Conservation (phyloP, 1,284 basidiomycete genomes). For the Ganoderma lucidum region DNA sequence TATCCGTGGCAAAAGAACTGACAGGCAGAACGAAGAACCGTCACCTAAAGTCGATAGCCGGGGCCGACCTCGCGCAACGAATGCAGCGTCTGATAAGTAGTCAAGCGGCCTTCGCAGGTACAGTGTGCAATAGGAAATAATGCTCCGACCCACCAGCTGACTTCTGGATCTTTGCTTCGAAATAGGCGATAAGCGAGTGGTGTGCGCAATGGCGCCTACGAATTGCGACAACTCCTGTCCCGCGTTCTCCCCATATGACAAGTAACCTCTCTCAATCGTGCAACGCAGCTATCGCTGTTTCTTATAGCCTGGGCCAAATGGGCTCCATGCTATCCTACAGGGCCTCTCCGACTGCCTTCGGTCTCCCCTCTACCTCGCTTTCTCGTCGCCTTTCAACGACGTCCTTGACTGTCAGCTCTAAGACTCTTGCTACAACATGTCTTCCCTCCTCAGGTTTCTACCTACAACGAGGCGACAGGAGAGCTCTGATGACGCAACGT, state of each 20-base stretch:
- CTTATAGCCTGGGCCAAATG: conserved; percentile 5
- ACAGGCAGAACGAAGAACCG: background rate
- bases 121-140: background rate
- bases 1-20: background rate
- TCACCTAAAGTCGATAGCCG: background rate
- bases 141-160: background rate
- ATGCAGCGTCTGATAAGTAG: background rate
- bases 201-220: conserved; percentile 11
- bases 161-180: background rate
- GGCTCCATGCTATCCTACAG: background rate
- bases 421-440: conserved; percentile 13
- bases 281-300: background rate
- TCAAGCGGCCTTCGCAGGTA: conserved; percentile 1
- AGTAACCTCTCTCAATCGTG: background rate
- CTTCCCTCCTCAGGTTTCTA: conserved; percentile 21
- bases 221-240: conserved; percentile 10
- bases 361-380: background rate
- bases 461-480: conserved; percentile 10
- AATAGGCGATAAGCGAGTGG: background rate
- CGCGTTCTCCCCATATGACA: background rate
- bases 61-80: background rate
- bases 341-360: background rate
- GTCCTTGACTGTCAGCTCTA: background rate
- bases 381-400: background rate
- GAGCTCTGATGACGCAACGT: conserved; percentile 10